Base-by-base conservation (phyloP, 2,329 filamentous ascomycete genomes). In the Arachnopeziza araneosa region DNA sequence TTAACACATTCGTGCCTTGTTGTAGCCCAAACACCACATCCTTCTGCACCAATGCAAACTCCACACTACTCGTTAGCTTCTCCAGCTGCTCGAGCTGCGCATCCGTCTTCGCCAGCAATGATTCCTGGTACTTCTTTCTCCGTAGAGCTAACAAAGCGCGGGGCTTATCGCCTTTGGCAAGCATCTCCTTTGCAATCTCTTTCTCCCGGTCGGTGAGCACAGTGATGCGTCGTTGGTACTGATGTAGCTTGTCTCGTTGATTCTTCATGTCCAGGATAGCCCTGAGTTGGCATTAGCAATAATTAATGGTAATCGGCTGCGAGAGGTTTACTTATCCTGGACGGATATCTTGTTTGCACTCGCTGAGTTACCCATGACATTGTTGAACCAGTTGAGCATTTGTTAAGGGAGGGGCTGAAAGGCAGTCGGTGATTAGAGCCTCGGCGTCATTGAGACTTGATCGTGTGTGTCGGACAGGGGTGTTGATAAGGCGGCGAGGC, bases 261-360 rank as follows among this genome's bases (percentile, higher is more conserved):
- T 86, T 91, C 79, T 98, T 98, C 79, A 98, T 89, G 77, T 98
- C 93, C 71, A 98, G 88, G 76, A 98, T 97, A 62, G 93, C 93
- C 79, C 93, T 97, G 53, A 60, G 22, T 57, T 53, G 56, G 53
- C 53, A 50, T 61, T 54, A 58, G 32, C 50, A 26, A 9, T 32
- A 50, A 49, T 21, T 2, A 23, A 22, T 17, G 19, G 32, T 21
- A 21, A 36, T 58, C 14, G 56, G 52, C 50, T 54, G 57, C 36
- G 50, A 59, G 54, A 50, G 56, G 30, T 83, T 69, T 73, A 96
- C 93, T 91, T 92, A 78, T 98, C 93, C 78, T 97, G 93, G 69
- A 84, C 82, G 36, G 87, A 87, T 63, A 89, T 84, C 74, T 85
- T 89, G 70, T 83, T 80, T 59, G 82, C 77, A 74, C 85, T 88